Evolutionary conservation across 2,329 filamentous ascomycete genomes (phyloP), one percentile per base, ranked within the genome.

Genomic region (Nemania sp.): DNA sequence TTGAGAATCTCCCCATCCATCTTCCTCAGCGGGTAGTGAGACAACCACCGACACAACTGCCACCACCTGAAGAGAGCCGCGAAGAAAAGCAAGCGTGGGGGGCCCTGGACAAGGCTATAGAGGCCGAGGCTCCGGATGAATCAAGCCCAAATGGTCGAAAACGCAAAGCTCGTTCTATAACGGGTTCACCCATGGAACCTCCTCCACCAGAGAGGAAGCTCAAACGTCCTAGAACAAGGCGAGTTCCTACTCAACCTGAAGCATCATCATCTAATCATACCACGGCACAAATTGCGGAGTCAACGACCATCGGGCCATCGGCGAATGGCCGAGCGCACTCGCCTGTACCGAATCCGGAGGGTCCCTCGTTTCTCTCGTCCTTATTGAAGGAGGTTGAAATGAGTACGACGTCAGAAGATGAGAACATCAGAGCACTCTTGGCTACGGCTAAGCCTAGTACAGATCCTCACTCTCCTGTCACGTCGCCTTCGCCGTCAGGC

Each of bases 51-150:
- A 83, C 70, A 68, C 78, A 76, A 15, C 83, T 84, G 35, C 83
- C 87, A 43, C 85, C 77, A 0, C 73, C 78, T 15, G 76, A 86
- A 39, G 90, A 96, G 74, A 90, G 89, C 7, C 79, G 88, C 43
- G 92, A 97, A 68, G 92, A 96, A 74, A 82, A 89, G 55, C 83
- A 87, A 59, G 92, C 94, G 3, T 97, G 94, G 95, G 91, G 92
- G 64, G 92, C 90, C 18, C 88, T 98, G 64, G 93, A 97, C 68
- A 90, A 89, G 73, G 92, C 91, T 45, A 85, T 91, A 65, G 89
- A 93, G 62, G 83, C 85, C 17, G 83, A 90, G 65, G 81, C 79
- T 63, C 75, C 81, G 47, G 74, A 77, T 29, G 75, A 70, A 53
- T 50, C 70, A 1, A 60, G 65, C 37, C 76, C 83, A 43, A 81